Base-by-base conservation (phyloP, 768 basidiomycete genomes). In the Kwoniella sp. region DNA sequence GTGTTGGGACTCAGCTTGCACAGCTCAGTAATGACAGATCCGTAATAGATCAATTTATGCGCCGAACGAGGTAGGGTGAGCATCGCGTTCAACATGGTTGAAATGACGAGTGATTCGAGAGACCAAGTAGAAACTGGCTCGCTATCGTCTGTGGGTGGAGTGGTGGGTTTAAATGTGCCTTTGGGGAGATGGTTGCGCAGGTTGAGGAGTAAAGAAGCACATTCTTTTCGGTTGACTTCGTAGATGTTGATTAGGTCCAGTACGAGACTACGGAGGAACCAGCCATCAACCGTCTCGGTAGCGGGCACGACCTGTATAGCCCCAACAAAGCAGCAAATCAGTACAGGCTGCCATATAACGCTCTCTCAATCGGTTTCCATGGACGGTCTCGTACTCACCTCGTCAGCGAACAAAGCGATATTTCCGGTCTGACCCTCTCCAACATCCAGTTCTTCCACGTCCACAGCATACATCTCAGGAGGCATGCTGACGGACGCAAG, bases 191-290 rank as follows among this genome's bases (percentile, higher is more conserved):
- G 96, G 72, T 88, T 88, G 1, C 91, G 90, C 58, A 90, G 88
- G 77, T 92, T 89, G 49, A 96, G 84, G 6, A 98, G 83, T 8
- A 97, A 82, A 2, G 90, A 84, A 0, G 96, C 94, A 68, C 89
- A 90, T 72, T 99, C 96, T 78, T 95, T 96, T 58, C 96, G 86
- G 79, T 99, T 98, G 54, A 96, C 86, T 78, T 98, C 95, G 72
- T 91, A 98, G 17, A 97, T 89, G 61, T 91, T 86, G 46, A 96
- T 80, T 21, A 88, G 85, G 74, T 97, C 93, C 7, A 86, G 80
- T 10, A 96, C 79, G 24, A 87, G 83, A 12, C 88, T 85, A 25
- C 89, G 89, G 5, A 96, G 84, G 26, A 88, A 83, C 79, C 92
- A 95, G 2, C 93, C 93, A 9, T 86, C 81, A 0, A 89, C 85